phyloP scores from a whole-genome alignment of 208 protist species.

The Trypanosoma platydactyli region DNA sequence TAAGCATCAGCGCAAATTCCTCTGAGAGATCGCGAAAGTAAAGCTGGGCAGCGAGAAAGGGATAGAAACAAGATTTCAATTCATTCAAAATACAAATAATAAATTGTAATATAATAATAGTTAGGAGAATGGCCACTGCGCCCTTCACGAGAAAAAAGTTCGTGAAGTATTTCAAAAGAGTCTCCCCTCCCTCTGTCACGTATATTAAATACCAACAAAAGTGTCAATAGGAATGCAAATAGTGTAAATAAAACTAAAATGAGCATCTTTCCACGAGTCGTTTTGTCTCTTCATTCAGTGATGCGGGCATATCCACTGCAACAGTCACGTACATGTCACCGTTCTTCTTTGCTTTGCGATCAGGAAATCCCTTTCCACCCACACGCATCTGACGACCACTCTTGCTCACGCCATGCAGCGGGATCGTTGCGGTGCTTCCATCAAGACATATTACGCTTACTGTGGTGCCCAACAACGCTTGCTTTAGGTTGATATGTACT shows the following conservation, averaged over 20 bases:
- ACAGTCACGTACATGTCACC: constrained; percentile 82
- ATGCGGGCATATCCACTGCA: constrained; percentile 76
- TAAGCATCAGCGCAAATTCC: too few species aligned
- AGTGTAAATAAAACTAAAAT: constrained; percentile 48
- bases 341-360: constrained; percentile 65
- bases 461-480: constrained; percentile 80
- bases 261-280: constrained; percentile 77
- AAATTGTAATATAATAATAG: too few species aligned
- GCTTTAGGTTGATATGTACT: constrained; percentile 81
- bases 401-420: constrained; percentile 74
- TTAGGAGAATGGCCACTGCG: too few species aligned
- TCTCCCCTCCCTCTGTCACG: too few species aligned
- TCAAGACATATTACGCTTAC: constrained; percentile 70
- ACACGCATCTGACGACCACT: constrained; percentile 76
- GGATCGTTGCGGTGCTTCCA: constrained; percentile 44
- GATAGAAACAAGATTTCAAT: too few species aligned
- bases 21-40: too few species aligned
- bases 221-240: constrained; percentile 8
- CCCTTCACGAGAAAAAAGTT: too few species aligned
- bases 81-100: too few species aligned
- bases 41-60: too few species aligned
- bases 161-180: too few species aligned
- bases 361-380: constrained; percentile 66
- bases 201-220: not conserved
- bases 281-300: constrained; percentile 72